Percentiles rank a stretch among this genome's conserved stretches.
These are phyloP conservation scores for Ilex aquifolium DNA, from an alignment of 257 asterid genomes.

Conservation along the genomic window DNA sequence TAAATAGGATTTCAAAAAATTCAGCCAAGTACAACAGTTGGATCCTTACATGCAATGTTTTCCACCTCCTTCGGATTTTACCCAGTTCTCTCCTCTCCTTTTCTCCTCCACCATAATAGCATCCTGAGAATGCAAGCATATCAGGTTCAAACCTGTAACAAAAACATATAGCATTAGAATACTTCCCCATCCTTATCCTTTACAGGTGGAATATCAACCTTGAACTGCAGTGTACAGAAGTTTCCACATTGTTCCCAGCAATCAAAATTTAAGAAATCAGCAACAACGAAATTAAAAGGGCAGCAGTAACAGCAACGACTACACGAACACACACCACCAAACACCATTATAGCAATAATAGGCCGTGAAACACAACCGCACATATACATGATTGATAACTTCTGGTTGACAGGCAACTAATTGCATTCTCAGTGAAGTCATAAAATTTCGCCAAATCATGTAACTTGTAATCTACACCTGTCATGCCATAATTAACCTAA, in stretches of 20 bases:
- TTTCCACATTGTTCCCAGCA: neutral
- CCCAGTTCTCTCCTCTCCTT: slow-evolving; percentile 84
- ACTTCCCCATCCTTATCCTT: neutral
- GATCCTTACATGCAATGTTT: slow-evolving; percentile 83
- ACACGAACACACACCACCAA: neutral
- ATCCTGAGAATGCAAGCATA: slow-evolving; percentile 99
- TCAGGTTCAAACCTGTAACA: slow-evolving; percentile 92
- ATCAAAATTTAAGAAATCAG: neutral
- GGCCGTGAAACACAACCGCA: neutral
- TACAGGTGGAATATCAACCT: neutral
- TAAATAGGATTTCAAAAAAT: neutral
- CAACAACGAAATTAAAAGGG: neutral
- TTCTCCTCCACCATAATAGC: slow-evolving; percentile 97
- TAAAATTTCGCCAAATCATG: too few relatives aligned
- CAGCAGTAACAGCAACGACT: neutral
- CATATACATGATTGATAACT: neutral
- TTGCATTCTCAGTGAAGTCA: neutral
- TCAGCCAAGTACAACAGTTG: neutral
- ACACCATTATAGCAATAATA: neutral
- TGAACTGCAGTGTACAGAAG: neutral
- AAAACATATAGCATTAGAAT: slow-evolving; percentile 12
- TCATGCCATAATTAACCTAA: too few relatives aligned
- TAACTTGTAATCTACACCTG: too few relatives aligned
- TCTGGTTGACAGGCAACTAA: neutral
- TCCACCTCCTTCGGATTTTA: slow-evolving; percentile 90